These are phyloP conservation scores for Diplodia intermedia DNA, from an alignment of 2,329 filamentous ascomycete genomes.

Conservation along the genomic window DNA sequence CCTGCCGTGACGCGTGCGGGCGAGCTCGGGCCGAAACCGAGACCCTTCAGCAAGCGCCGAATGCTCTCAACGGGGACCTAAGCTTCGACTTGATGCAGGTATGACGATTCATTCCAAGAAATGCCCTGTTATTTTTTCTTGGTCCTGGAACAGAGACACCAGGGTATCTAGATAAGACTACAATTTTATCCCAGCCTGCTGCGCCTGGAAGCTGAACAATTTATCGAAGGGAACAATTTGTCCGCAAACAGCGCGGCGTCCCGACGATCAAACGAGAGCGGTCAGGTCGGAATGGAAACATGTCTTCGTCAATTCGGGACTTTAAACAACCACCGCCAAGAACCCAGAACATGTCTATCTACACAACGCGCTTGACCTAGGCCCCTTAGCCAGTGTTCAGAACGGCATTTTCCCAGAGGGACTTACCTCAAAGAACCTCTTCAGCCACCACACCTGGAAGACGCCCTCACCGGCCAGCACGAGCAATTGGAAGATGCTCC, in stretches of 20 bases:
- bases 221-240: not conserved
- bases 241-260: not conserved
- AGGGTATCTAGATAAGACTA: slow-evolving; percentile 16
- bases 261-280: not conserved
- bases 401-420: slow-evolving; percentile 33
- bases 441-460: slow-evolving; percentile 99
- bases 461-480: slow-evolving; percentile 89
- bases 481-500: slow-evolving; percentile 94
- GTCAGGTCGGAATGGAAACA: slow-evolving; percentile 12
- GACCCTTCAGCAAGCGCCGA: not conserved
- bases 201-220: not conserved
- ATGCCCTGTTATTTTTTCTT: not conserved
- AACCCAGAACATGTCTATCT: slow-evolving; percentile 13
- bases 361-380: slow-evolving; percentile 70
- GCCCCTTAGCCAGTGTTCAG: slow-evolving; percentile 39
- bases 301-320: slow-evolving; percentile 30
- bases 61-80: not conserved
- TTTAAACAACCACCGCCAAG: slow-evolving; percentile 23
- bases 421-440: slow-evolving; percentile 90
- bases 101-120: not conserved
- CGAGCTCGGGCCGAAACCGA: slow-evolving; percentile 22
- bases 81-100: not conserved
- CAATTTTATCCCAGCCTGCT: not conserved
- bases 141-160: slow-evolving; percentile 13
- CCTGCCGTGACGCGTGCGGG: slow-evolving; percentile 17